A percentile compares a stretch with the other conserved stretches of the same genome.
Evolutionary conservation across 1,139 yeast species (phyloP).

Genomic region (Geotrichum restrictum): DNA sequence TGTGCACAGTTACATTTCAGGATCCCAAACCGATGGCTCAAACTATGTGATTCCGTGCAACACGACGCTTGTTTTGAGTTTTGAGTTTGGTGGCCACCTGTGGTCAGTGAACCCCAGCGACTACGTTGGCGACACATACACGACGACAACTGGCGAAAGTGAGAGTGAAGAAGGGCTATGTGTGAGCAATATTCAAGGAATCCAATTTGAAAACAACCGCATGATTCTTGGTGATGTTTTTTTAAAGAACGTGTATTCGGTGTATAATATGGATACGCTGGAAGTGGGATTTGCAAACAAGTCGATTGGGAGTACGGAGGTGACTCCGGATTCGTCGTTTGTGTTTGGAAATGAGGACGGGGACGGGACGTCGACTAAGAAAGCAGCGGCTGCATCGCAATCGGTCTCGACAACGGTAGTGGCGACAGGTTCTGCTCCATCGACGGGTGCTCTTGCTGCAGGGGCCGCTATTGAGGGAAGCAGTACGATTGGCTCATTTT

Average conservation of each 20-base stretch:
- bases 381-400: too few relatives aligned
- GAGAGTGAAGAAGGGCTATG: constrained; percentile 64
- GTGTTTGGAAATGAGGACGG: constrained; percentile 3
- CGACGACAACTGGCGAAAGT: constrained; percentile 65
- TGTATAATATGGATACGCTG: constrained; percentile 52
- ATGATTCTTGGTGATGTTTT: constrained; percentile 62
- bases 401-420: too few relatives aligned
- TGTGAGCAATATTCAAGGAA: constrained; percentile 63
- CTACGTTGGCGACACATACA: constrained; percentile 17
- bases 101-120: constrained; percentile 42
- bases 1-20: constrained; percentile 50
- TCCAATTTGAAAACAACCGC: constrained; percentile 40
- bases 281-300: constrained; percentile 52
- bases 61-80: constrained; percentile 40
- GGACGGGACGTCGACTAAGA: too few relatives aligned
- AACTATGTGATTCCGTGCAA: constrained; percentile 62
- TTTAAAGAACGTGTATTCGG: constrained; percentile 53
- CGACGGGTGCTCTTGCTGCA: too few relatives aligned
- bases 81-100: constrained; percentile 48
- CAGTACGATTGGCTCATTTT: too few relatives aligned
- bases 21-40: constrained; percentile 51
- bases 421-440: too few relatives aligned
- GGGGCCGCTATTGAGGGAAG: too few relatives aligned
- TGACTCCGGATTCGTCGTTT: constrained; percentile 28
- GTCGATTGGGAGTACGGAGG: constrained; percentile 25